A percentile compares a stretch with the other conserved stretches of the same genome.
phyloP scores from a whole-genome alignment of 805 yeast species.

The Yarrowia deformans region DNA sequence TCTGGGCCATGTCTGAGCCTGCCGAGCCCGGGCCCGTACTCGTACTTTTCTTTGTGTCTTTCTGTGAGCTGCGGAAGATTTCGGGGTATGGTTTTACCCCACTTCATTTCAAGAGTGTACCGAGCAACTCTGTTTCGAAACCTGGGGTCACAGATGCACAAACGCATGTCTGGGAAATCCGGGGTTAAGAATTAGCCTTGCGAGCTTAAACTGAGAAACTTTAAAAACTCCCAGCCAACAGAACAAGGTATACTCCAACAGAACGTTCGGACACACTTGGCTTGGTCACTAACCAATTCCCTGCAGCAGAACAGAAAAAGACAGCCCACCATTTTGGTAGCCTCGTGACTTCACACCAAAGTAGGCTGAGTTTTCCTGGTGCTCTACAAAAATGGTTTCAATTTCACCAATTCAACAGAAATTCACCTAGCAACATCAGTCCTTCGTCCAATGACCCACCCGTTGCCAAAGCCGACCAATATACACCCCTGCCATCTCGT shows the following conservation, averaged over 20 bases:
- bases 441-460: too few relatives aligned
- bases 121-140: slow-evolving; percentile 33
- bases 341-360: too few relatives aligned
- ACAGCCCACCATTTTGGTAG: too few relatives aligned
- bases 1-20: too few relatives aligned
- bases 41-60: not conserved
- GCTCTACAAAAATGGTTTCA: too few relatives aligned
- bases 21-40: too few relatives aligned
- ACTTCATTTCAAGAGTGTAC: slow-evolving; percentile 14
- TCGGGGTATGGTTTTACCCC: slow-evolving; percentile 14
- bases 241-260: too few relatives aligned
- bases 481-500: not conserved
- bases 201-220: not conserved
- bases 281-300: slow-evolving; percentile 10
- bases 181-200: slow-evolving; percentile 5
- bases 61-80: not conserved
- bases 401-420: too few relatives aligned
- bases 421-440: too few relatives aligned
- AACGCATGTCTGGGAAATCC: slow-evolving; percentile 4
- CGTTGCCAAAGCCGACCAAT: not conserved
- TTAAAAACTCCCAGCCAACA: slow-evolving; percentile 1
- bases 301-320: not conserved
- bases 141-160: slow-evolving; percentile 36
- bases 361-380: too few relatives aligned
- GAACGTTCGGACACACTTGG: too few relatives aligned